Evolutionary conservation across 179 eudicot species (phyloP), one percentile per base, ranked within the genome.

Genomic region (Vitellaria paradoxa): DNA sequence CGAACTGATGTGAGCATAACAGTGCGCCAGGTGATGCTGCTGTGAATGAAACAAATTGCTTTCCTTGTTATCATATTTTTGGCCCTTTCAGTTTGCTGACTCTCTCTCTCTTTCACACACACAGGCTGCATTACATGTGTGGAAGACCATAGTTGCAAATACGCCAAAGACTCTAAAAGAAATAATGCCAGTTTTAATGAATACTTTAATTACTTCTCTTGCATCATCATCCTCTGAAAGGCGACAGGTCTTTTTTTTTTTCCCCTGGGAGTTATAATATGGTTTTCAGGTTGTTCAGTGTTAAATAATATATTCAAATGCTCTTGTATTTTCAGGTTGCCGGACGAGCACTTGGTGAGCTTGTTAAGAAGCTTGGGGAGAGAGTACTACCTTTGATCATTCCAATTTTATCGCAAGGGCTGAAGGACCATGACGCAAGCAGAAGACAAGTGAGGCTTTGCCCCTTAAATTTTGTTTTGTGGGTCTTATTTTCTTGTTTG

Each of bases 81-180:
- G 26, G 18, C 21, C 49, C 50, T 68, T 6, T 50, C 26, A 2
- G 64, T 60, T n/a, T 68, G 56, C 18, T 21, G 26, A 12, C 42
- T 46, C 62, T 80, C 55, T 75, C 62, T 23, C 61, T 46, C 68
- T 50, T 63, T 68, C 63, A 46, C 55, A 64, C 65, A 77, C 49
- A 53, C 85, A 96, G 99, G 97, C 98, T 82, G 99, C 99, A 26
- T 86, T 96, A 80, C 99, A 96, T 84, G 99, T 96, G 70, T 96
- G 99, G 99, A 96, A 96, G 87, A 96, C 98, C 46, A 90, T 96
- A 20, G 99, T 94, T 61, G 99, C 81, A 82, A 94, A 96, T 86
- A 96, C 99, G 61, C 98, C 99, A 6, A 96, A 91, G 86, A 96
- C 99, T 17, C 87, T 96, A 52, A 96, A 91, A 89, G 99, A 96